Conservation (phyloP, 768 basidiomycete genomes). For the Phanerodontia chrysosporium region DNA sequence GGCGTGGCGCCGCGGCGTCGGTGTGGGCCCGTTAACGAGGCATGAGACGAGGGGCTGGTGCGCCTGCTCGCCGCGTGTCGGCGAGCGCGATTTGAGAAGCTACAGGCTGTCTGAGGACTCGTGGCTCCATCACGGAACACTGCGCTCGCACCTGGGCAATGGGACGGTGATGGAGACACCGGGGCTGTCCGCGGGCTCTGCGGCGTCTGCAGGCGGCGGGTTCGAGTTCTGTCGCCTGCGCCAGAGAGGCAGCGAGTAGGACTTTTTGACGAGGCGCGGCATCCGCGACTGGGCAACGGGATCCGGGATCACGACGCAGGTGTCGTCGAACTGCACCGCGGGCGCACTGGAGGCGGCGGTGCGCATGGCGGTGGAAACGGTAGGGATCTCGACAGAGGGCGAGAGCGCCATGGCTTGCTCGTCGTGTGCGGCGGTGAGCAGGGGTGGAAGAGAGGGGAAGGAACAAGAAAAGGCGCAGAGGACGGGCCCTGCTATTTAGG, state of each 20-base stretch:
- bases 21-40: conserved; percentile 42
- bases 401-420: conserved; percentile 1
- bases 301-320: conserved; percentile 76
- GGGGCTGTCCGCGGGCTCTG: conserved; percentile 30
- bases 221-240: conserved; percentile 33
- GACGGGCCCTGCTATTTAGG: neutral
- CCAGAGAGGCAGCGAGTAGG: conserved; percentile 69
- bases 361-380: neutral
- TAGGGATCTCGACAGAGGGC: conserved; percentile 1
- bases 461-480: neutral
- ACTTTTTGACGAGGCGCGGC: conserved; percentile 55
- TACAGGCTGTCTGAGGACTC: conserved; percentile 2
- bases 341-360: conserved; percentile 11
- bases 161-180: conserved; percentile 58
- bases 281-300: conserved; percentile 34
- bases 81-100: conserved; percentile 29
- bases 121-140: neutral
- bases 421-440: neutral
- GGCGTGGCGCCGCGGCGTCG: conserved; percentile 6
- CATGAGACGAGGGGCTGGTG: conserved; percentile 40
- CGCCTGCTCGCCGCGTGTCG: conserved; percentile 33
- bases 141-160: conserved; percentile 51
- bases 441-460: neutral
- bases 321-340: conserved; percentile 64
- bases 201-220: conserved; percentile 17